Evolutionary conservation across 768 basidiomycete species (phyloP), one percentile per base, ranked within the genome.

Genomic region (Leccinum ochraceum): DNA sequence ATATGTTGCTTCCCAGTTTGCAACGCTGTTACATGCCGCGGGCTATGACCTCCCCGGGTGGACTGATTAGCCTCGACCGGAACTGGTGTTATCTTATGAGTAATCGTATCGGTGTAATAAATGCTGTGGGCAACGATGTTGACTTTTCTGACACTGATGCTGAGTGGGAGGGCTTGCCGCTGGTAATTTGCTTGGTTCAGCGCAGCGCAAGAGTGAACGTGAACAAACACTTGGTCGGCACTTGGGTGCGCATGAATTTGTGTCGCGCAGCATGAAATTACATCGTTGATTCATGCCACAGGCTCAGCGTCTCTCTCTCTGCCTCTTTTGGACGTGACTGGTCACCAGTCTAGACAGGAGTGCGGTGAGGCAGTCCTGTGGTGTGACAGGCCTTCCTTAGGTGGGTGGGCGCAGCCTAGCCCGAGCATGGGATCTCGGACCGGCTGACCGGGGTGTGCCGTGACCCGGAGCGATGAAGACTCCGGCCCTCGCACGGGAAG

Each of bases 11-110:
- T 51, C 17, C n/a, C 57, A 88, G 87, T 86, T 92, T 66, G 88
- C 88, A 1, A 82, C 87, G 7, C 69, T 91, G 51, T 74, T 92
- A 51, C 89, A 90, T 63, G 77, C 85, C 6, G 88, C 89, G n/a
- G 83, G 86, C 11, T 87, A 79, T 67, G 81, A 86, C 7, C 54
- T 78, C 6, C n/a, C 69, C 9, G 53, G 1, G 26, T 24, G 4
- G 63, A 67, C 39, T 1, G 37, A 56, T 34, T 58, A 52, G 5
- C 20, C 17, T n/a, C 17, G 39, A 42, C 39, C 39, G 8, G 39
- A 16, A 42, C 39, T 42, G 39, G 17, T 42, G 4, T n/a, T 42
- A 42, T 42, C 39, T 42, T 42, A 42, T 42, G 17, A 17, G 8
- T 42, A 42, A 42, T 14, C 37, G 37, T 39, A 39, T 39, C 39